These are phyloP conservation scores for Huiozyma naganishii DNA, from an alignment of 805 yeast genomes.

Conservation along the genomic window DNA sequence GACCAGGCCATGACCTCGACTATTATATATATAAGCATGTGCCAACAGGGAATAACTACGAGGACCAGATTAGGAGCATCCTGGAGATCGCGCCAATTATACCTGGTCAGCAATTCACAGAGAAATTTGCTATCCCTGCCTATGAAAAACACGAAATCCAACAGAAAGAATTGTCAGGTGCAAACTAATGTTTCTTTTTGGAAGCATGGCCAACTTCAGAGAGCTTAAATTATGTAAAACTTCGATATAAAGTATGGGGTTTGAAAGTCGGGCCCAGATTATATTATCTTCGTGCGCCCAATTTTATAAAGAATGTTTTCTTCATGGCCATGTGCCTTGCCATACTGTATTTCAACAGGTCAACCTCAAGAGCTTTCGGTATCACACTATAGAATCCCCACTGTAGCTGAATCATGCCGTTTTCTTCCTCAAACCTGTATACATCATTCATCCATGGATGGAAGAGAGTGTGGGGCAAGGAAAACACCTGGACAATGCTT, in stretches of 20 bases:
- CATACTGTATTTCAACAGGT: constrained; percentile 4
- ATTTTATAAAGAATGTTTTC: constrained; percentile 3
- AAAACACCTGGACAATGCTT: not conserved
- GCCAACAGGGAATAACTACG: constrained; percentile 39
- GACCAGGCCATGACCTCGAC: constrained; percentile 42
- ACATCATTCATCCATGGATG: constrained; percentile 12
- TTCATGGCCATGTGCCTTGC: constrained; percentile 9
- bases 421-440: constrained; percentile 6
- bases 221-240: too few relatives aligned
- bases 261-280: too few relatives aligned
- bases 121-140: constrained; percentile 60
- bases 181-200: too few relatives aligned
- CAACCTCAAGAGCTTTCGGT: constrained; percentile 3
- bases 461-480: too few relatives aligned
- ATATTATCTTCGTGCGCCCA: not conserved
- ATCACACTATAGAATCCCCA: constrained; percentile 7
- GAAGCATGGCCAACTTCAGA: too few relatives aligned
- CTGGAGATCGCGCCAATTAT: constrained; percentile 64
- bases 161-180: constrained; percentile 5
- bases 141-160: constrained; percentile 37
- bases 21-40: constrained; percentile 57
- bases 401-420: constrained; percentile 3
- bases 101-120: constrained; percentile 67
- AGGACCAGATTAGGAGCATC: constrained; percentile 43
- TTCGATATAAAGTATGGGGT: too few relatives aligned